Conservation (phyloP, 2,329 filamentous ascomycete species). For the Fonsecaea monophora region DNA sequence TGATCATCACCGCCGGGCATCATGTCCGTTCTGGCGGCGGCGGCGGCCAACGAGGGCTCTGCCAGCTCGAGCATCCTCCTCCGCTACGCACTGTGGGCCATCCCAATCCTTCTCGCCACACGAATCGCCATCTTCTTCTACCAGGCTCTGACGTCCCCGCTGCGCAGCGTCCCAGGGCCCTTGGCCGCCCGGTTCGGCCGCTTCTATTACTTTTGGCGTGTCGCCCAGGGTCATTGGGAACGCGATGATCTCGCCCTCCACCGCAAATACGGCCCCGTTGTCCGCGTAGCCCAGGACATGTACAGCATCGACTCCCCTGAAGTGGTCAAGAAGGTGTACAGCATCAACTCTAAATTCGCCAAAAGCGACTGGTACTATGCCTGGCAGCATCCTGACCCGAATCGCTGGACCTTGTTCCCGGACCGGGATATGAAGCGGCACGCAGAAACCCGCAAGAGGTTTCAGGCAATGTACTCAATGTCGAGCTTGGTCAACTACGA, state of each 20-base stretch:
- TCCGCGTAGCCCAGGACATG: constrained; percentile 36
- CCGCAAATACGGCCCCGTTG: constrained; percentile 35
- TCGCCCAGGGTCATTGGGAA: constrained; percentile 49
- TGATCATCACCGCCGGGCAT: not conserved
- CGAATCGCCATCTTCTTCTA: constrained; percentile 34
- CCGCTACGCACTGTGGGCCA: constrained; percentile 21
- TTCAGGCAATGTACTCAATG: constrained; percentile 57
- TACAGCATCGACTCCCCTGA: constrained; percentile 38
- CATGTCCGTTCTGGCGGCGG: not conserved
- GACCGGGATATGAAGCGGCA: constrained; percentile 78
- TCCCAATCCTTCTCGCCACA: constrained; percentile 18
- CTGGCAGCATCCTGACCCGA: constrained; percentile 66
- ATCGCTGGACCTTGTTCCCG: constrained; percentile 67
- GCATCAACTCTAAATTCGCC: constrained; percentile 35
- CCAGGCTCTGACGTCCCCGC: constrained; percentile 44
- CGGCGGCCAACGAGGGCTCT: not conserved
- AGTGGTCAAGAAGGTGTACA: constrained; percentile 38
- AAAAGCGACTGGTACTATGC: constrained; percentile 54
- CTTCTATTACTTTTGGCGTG: constrained; percentile 53
- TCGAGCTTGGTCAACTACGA: constrained; percentile 58
- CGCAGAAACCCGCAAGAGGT: constrained; percentile 67
- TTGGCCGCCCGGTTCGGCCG: constrained; percentile 53
- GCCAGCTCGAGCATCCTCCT: constrained; percentile 13
- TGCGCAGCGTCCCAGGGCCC: constrained; percentile 54
- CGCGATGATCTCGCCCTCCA: constrained; percentile 42